Evolutionary conservation across 148 eudicot genomes (phyloP), one percentile per base, ranked within the genome.

Genomic region (Salicornia ramosissima): DNA sequence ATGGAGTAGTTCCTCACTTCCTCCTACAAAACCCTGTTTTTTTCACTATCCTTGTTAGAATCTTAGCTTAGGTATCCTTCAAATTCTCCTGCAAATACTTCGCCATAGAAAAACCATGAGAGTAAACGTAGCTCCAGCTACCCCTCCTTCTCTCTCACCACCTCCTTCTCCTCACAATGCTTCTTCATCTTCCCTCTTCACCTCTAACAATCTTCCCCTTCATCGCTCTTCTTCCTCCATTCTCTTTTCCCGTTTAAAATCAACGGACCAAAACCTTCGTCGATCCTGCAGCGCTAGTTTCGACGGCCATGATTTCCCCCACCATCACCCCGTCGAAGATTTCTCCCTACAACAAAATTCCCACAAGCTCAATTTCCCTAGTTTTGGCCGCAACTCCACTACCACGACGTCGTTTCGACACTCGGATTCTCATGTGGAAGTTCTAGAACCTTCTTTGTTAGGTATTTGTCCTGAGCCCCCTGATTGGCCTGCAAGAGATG

Each of bases 401-500:
- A 8, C 62, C n/a, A 30, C 53, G 0, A 52, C 71, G 54, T 66
- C 83, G 51, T 77, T 77, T 65, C 47, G 63, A 34, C 66, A 51
- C n/a, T 72, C 81, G 10, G 69, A 77, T 29, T 33, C 64, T 7
- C 69, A 64, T 15, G 50, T 82, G 5, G 83, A 83, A 26, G 24
- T 81, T 47, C 71, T 87, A 19, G 92, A 87, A 69, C 92, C 90
- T 26, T 74, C 77, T 31, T 50, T 75, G 65, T 79, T 86, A 0
- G 92, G 92, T 3, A 85, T 87, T 24, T 63, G 63, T 0, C 91
- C 87, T 1, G 88, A 86, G 46, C 79, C 83, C 1, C 90, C 90
- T 0, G 80, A 80, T 13, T 86, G 96, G 96, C 87, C 90, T 0
- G 92, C 85, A 16, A 73, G 86, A 16, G 90, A 85, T n/a, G 85